Evolutionary conservation across 1,284 basidiomycete genomes (phyloP).

Genomic region (Grifola frondosa): DNA sequence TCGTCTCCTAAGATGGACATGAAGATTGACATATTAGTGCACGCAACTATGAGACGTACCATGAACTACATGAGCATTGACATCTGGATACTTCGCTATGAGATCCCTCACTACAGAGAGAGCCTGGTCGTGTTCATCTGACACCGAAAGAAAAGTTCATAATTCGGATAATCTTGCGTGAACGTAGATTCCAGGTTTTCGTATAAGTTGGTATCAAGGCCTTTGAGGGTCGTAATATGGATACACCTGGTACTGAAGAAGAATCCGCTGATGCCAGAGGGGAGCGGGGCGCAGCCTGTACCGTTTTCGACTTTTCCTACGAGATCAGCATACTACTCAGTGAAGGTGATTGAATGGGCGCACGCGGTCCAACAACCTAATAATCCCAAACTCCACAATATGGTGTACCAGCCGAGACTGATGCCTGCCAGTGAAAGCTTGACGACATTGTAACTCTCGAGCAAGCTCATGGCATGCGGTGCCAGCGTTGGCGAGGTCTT

Average conservation of each 20-base stretch:
- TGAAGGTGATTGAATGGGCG: constrained; percentile 35
- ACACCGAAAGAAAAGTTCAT: constrained; percentile 86
- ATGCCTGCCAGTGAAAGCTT: constrained; percentile 39
- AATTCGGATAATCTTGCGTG: constrained; percentile 84
- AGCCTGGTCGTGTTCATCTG: constrained; percentile 81
- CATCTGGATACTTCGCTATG: constrained; percentile 71
- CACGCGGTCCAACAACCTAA: constrained; percentile 81
- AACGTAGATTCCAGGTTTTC: constrained; percentile 93
- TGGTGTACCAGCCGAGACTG: constrained; percentile 68
- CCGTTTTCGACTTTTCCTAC: constrained; percentile 69
- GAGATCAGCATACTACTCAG: constrained; percentile 3
- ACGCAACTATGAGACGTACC: no score
- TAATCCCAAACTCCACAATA: constrained; percentile 74
- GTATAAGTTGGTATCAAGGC: constrained; percentile 89
- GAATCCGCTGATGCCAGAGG: constrained; percentile 54
- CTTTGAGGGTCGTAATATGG: constrained; percentile 91
- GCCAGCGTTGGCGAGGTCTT: no score
- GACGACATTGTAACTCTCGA: constrained; percentile 12
- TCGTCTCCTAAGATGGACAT: constrained; percentile 73
- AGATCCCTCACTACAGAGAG: constrained; percentile 76
- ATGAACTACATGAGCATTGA: constrained; percentile 71
- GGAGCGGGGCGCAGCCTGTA: constrained; percentile 69
- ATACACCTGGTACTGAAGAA: constrained; percentile 77
- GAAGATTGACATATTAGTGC: no score
- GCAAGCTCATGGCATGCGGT: constrained; percentile 6